Evolutionary conservation across 2,329 filamentous ascomycete species (phyloP).

Genomic region (Xylaria sp.): DNA sequence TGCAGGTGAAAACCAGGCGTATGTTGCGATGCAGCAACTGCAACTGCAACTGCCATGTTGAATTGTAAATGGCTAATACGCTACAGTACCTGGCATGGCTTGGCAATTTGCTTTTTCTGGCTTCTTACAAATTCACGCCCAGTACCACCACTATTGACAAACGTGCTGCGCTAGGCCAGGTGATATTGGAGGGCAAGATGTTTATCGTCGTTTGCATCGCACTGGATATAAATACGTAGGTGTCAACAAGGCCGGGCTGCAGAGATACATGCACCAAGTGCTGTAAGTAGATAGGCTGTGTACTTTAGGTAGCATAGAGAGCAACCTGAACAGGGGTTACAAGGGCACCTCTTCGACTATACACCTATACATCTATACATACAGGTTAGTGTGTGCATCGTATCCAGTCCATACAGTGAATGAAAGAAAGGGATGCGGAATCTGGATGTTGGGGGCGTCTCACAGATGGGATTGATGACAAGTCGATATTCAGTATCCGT

Average conservation of each 20-base stretch:
- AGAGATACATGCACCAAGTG: neutral
- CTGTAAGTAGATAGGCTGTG: conserved; percentile 1
- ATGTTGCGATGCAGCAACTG: neutral
- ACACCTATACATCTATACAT: neutral
- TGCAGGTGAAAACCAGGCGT: neutral
- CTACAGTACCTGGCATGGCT: conserved; percentile 16
- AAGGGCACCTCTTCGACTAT: neutral
- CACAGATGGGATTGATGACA: conserved; percentile 35
- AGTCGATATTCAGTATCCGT: conserved; percentile 27
- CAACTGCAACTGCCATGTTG: neutral
- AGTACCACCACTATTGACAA: conserved; percentile 1
- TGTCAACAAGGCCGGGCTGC: conserved; percentile 4
- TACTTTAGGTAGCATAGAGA: neutral
- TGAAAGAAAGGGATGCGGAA: conserved; percentile 18
- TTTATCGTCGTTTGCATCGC: neutral
- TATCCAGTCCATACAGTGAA: neutral
- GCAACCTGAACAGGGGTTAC: conserved; percentile 9
- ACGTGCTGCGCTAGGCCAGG: neutral
- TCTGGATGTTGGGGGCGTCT: conserved; percentile 1
- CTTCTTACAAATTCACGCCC: neutral
- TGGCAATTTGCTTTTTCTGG: conserved; percentile 21
- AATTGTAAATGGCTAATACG: conserved; percentile 21
- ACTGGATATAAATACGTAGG: neutral
- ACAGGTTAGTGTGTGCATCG: neutral
- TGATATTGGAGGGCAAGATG: neutral